Evolutionary conservation across 768 basidiomycete genomes (phyloP), one percentile per base, ranked within the genome.

Genomic region (Trametes cubensis): DNA sequence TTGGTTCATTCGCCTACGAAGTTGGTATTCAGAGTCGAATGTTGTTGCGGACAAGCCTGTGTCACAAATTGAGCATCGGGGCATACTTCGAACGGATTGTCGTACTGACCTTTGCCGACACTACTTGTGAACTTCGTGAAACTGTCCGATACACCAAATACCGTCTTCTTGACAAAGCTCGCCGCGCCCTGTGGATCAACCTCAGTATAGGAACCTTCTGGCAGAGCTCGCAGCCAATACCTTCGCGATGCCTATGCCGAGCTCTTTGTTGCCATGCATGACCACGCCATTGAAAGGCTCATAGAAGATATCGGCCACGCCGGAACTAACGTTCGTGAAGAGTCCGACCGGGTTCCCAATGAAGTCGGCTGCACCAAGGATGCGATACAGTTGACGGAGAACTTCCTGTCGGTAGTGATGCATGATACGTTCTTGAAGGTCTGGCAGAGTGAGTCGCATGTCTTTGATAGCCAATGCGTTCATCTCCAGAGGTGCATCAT

Each of bases 81-180:
- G 28, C n/a, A 23, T 34, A 2, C n/a, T 38, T 7, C 40, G 23
- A 23, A 49, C 4, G 6, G 5, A 26, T 49, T 26, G 20, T 18
- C 10, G 42, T 41, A 14, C 61, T n/a, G 60, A 91, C 94, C 95
- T 82, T 99, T 99, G 45, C 96, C 94, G 63, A 99, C 87, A 73
- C 94, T 97, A 65, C 95, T 93, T 2, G 97, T 98, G 70, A 99
- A 89, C 75, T 98, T 98, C n/a, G 95, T 95, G 72, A 99, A 80
- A 71, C 94, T 96, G 70, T 99, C 96, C 38, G 92, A 91, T 45
- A 99, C 73, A 40, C 97, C 97, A 69, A 98, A 99, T 7, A 98
- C 92, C 0, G 96, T 97, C 79, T 99, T 99, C 80, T 98, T 98
- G 57, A 98, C 91, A 67, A 99, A 95, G 72, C 95, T 98, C 7